Evolutionary conservation across 2,329 filamentous ascomycete genomes (phyloP).

Genomic region (Calonectria honghensis): DNA sequence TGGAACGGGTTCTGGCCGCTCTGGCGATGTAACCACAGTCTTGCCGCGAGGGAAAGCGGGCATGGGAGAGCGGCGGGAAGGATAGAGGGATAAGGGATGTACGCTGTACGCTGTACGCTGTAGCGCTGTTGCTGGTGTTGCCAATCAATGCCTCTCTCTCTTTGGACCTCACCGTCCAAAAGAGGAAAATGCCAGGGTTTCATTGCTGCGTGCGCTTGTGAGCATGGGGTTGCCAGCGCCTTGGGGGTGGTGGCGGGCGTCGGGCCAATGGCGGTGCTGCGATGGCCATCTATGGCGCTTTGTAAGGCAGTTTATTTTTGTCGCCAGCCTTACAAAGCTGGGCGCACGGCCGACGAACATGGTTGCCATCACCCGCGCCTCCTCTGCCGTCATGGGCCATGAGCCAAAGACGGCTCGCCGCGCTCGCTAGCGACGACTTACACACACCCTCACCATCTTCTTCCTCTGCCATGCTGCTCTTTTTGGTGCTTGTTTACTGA

Average conservation of each 20-base stretch:
- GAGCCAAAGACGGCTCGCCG: not conserved
- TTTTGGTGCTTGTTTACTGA: constrained; percentile 6
- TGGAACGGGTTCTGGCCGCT: constrained; percentile 17
- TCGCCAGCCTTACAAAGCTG: constrained; percentile 39
- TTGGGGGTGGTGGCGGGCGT: constrained; percentile 5
- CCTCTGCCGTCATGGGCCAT: constrained; percentile 20
- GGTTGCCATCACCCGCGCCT: constrained; percentile 14
- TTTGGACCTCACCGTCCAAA: not conserved
- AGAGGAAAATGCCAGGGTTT: constrained; percentile 28
- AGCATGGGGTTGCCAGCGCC: constrained; percentile 15
- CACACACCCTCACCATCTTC: constrained; percentile 24
- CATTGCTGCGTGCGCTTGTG: constrained; percentile 31
- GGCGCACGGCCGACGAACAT: constrained; percentile 30
- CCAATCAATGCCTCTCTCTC: not conserved
- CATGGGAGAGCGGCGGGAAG: not conserved
- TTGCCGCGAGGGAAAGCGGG: not conserved
- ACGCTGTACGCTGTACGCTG: not conserved
- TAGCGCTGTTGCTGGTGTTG: not conserved
- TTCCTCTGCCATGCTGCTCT: not conserved
- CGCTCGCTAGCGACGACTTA: constrained; percentile 17
- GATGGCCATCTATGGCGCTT: constrained; percentile 39
- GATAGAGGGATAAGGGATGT: not conserved
- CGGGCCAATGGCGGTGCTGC: constrained; percentile 28
- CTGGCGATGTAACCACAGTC: constrained; percentile 14
- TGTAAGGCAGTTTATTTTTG: constrained; percentile 40